These are phyloP conservation scores for Phytophthora sp. DNA, from an alignment of 352 stramenopile species.

Conservation along the genomic window DNA sequence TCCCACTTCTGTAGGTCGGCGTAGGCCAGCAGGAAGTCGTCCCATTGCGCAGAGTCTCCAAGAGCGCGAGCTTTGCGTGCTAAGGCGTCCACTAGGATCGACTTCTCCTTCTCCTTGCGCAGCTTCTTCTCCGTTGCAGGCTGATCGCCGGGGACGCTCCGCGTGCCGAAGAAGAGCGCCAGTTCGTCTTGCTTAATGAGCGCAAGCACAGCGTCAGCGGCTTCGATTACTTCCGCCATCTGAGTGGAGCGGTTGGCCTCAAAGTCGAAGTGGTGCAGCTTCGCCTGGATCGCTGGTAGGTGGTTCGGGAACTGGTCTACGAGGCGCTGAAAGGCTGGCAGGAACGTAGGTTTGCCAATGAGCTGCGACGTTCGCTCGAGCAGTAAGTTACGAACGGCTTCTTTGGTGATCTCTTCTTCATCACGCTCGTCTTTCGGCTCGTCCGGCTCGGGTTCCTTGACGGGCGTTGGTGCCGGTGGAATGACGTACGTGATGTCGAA, in stretches of 20 bases:
- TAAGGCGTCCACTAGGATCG: slow-evolving; percentile 74
- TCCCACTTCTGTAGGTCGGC: slow-evolving; percentile 75
- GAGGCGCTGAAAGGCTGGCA: slow-evolving; percentile 56
- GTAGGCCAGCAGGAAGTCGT: slow-evolving; percentile 60
- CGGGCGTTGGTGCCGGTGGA: slow-evolving; percentile 52
- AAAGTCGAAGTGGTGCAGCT: slow-evolving; percentile 77
- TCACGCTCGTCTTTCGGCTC: slow-evolving; percentile 72
- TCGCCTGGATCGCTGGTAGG: slow-evolving; percentile 64
- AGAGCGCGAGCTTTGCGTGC: slow-evolving; percentile 75
- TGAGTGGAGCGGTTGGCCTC: slow-evolving; percentile 55
- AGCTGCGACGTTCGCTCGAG: slow-evolving; percentile 73
- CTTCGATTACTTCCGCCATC: slow-evolving; percentile 57
- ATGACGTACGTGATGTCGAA: slow-evolving; percentile 84
- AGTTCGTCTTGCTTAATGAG: slow-evolving; percentile 73
- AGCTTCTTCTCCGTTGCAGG: slow-evolving; percentile 66
- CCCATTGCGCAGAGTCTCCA: slow-evolving; percentile 59
- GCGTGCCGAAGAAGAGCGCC: slow-evolving; percentile 78
- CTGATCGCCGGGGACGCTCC: slow-evolving; percentile 55
- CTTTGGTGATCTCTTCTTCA: slow-evolving; percentile 68
- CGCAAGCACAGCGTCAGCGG: slow-evolving; percentile 60
- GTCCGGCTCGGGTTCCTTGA: slow-evolving; percentile 70
- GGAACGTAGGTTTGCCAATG: slow-evolving; percentile 69
- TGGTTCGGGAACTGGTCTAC: slow-evolving; percentile 61
- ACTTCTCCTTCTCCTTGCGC: slow-evolving; percentile 80
- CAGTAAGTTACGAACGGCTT: slow-evolving; percentile 79